These are phyloP conservation scores for Forsythia suspensa DNA, from an alignment of 257 asterid species.

Conservation along the genomic window DNA sequence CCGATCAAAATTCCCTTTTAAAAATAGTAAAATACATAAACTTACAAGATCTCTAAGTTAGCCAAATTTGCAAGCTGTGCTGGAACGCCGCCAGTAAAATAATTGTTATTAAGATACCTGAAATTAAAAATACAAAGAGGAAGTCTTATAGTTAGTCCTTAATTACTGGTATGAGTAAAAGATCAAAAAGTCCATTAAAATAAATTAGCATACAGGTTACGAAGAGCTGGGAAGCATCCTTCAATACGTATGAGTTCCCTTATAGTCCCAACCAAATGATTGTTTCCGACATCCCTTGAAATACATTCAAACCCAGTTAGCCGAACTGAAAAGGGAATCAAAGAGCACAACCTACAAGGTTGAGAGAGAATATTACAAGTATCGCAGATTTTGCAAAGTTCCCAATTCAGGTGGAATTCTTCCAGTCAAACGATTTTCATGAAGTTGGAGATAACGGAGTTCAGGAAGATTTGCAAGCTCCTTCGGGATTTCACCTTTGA, in stretches of 20 bases:
- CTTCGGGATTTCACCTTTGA: slow-evolving; percentile 94
- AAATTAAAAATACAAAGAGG: slow-evolving; percentile 7
- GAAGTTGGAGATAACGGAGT: slow-evolving; percentile 85
- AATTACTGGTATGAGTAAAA: slow-evolving; percentile 1
- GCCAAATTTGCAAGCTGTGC: slow-evolving; percentile 89
- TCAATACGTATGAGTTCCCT: slow-evolving; percentile 90
- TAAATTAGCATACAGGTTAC: slow-evolving; percentile 69
- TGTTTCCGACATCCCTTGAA: slow-evolving; percentile 86
- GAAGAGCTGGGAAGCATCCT: slow-evolving; percentile 96
- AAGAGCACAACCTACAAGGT: slow-evolving; percentile 12
- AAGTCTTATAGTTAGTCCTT: slow-evolving; percentile 13
- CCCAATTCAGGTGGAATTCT: slow-evolving; percentile 94
- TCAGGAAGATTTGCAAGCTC: slow-evolving; percentile 94
- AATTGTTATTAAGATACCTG: slow-evolving; percentile 84
- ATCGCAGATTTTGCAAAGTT: slow-evolving; percentile 70
- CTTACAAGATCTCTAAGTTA: slow-evolving; percentile 92
- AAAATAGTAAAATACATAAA: slow-evolving; percentile 17
- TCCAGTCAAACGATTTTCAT: slow-evolving; percentile 88
- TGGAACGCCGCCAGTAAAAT: slow-evolving; percentile 90
- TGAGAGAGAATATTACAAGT: slow-evolving; percentile 55
- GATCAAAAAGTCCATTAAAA: slow-evolving; percentile 12
- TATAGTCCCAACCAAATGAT: slow-evolving; percentile 88
- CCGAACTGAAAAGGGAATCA: slow-evolving; percentile 6
- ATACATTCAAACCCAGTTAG: slow-evolving; percentile 13
- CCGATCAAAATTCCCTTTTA: neutral